Evolutionary conservation across 192 early-diverging fungal species (phyloP).

Genomic region (Chytriomyces sp.): DNA sequence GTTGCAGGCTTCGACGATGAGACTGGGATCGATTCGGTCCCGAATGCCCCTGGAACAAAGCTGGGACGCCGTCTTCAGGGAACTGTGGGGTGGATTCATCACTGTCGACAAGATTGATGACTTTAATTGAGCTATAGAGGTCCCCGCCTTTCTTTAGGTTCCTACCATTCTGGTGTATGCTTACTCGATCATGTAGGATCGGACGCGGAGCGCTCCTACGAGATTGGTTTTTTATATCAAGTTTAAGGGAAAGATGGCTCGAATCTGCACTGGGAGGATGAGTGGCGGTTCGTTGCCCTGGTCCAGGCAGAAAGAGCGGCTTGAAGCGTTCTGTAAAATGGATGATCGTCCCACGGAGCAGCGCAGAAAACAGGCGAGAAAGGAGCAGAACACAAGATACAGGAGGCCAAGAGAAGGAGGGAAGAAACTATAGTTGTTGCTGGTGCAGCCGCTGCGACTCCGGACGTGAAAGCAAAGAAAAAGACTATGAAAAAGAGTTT

Average conservation of each 20-base stretch:
- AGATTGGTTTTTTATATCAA: constrained; percentile 62
- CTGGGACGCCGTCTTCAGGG: constrained; percentile 68
- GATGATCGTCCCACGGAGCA: constrained; percentile 48
- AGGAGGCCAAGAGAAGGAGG: not conserved
- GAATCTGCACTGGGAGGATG: constrained; percentile 63
- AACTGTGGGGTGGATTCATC: constrained; percentile 77
- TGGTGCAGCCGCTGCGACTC: not conserved
- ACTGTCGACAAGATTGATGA: constrained; percentile 71
- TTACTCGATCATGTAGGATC: constrained; percentile 53
- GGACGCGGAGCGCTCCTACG: constrained; percentile 68
- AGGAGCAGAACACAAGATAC: constrained; percentile 37
- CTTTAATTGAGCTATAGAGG: constrained; percentile 69
- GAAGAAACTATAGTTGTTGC: not conserved
- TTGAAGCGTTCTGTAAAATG: constrained; percentile 31
- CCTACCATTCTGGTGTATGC: too few relatives aligned
- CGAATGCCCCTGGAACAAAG: not conserved
- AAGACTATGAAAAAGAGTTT: not conserved
- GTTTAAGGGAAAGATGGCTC: constrained; percentile 69
- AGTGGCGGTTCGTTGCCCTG: constrained; percentile 59
- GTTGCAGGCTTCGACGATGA: constrained; percentile 43
- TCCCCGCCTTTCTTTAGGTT: constrained; percentile 24
- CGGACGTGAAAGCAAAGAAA: not conserved
- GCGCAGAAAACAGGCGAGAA: constrained; percentile 38
- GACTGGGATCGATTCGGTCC: constrained; percentile 30
- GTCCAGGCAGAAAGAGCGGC: constrained; percentile 54